Percentiles rank a stretch among this genome's conserved stretches.
These are phyloP conservation scores for Eucommia ulmoides DNA, from an alignment of 257 asterid genomes.

Conservation along the genomic window DNA sequence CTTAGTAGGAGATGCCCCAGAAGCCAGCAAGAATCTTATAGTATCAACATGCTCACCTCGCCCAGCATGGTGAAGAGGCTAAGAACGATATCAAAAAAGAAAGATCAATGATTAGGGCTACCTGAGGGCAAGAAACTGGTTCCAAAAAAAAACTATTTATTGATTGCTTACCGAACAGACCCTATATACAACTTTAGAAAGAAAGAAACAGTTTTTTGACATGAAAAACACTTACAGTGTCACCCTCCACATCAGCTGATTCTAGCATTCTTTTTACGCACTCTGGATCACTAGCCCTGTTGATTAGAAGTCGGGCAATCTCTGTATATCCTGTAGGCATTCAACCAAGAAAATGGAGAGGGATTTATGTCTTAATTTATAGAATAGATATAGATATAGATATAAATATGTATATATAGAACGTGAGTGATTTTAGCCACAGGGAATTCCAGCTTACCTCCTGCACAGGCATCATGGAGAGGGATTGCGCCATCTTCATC, in stretches of 20 bases:
- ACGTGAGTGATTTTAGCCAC: no score
- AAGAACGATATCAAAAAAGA: neutral
- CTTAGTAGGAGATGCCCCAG: conserved; percentile 52
- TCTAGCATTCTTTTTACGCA: conserved; percentile 53
- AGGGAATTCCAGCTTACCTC: conserved; percentile 31
- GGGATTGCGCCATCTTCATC: conserved; percentile 83
- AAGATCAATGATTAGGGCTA: neutral
- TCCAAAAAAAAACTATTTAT: no score
- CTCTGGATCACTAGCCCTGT: conserved; percentile 32
- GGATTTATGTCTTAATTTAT: no score
- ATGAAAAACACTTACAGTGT: conserved; percentile 47
- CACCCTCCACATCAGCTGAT: conserved; percentile 69
- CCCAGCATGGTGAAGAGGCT: conserved; percentile 93
- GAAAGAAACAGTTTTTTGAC: neutral
- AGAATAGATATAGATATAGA: no score
- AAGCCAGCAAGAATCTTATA: conserved; percentile 38
- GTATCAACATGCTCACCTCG: conserved; percentile 59
- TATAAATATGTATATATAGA: no score
- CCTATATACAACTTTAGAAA: neutral
- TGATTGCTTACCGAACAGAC: neutral
- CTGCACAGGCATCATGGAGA: conserved; percentile 88
- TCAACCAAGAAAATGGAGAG: no score
- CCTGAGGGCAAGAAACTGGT: no score
- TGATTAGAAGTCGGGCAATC: conserved; percentile 44
- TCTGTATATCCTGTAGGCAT: conserved; percentile 43